Conservation (phyloP, 495 filamentous ascomycete species). For the Usnea hakonensis region DNA sequence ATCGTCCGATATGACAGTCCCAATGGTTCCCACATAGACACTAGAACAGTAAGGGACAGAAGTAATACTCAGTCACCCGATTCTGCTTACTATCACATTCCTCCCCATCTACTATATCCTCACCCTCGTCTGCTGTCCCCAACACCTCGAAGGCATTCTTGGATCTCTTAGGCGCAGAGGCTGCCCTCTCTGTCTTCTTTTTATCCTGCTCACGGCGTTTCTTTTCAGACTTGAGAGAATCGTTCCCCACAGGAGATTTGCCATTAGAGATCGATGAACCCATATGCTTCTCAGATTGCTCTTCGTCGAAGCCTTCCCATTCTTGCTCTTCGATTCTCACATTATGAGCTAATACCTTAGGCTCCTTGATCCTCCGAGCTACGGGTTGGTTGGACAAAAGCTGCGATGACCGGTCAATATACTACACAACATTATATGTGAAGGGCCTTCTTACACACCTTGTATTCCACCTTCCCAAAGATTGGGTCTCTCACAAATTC, state of each 20-base stretch:
- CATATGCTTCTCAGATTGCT: constrained; percentile 19
- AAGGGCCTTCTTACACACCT: constrained; percentile 15
- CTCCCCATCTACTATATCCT: constrained; percentile 43
- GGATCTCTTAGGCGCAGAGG: background rate
- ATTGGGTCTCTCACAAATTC: constrained; percentile 58
- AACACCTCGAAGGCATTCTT: constrained; percentile 15
- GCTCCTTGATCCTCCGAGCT: background rate
- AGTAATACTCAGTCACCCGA: background rate
- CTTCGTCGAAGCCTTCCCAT: constrained; percentile 51
- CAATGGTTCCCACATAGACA: constrained; percentile 70
- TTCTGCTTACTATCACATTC: constrained; percentile 30
- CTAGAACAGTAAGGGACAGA: constrained; percentile 13
- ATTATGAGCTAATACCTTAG: background rate
- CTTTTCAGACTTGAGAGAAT: background rate
- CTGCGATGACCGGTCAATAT: background rate
- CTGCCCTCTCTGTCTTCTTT: background rate
- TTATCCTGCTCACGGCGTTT: background rate
- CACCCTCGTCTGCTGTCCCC: constrained; percentile 20
- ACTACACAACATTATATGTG: background rate
- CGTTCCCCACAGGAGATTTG: background rate
- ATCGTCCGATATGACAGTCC: constrained; percentile 61
- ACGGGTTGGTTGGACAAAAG: background rate
- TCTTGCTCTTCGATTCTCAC: constrained; percentile 30
- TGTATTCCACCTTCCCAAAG: constrained; percentile 42
- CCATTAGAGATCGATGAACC: background rate